Evolutionary conservation across 495 filamentous ascomycete genomes (phyloP).

Genomic region (Penicillium pancosmium): DNA sequence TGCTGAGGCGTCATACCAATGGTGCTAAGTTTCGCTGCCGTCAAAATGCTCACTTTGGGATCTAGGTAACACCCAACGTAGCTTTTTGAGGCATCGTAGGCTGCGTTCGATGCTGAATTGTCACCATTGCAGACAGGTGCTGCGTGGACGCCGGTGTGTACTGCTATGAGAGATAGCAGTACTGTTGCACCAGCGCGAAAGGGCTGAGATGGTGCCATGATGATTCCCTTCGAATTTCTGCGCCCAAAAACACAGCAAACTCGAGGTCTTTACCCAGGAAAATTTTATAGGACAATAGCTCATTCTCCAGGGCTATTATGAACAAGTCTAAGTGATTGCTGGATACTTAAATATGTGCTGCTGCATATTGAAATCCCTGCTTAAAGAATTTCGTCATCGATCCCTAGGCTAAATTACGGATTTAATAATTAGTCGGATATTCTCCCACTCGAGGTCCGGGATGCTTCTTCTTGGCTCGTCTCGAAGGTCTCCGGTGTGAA

Average conservation of each 20-base stretch:
- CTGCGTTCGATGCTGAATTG: slow-evolving; percentile 8
- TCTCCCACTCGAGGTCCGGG: background rate
- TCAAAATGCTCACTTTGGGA: slow-evolving; percentile 14
- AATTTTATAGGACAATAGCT: slow-evolving; percentile 6
- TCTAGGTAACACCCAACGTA: slow-evolving; percentile 15
- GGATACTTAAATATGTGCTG: slow-evolving; percentile 9
- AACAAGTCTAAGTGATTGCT: slow-evolving; percentile 9
- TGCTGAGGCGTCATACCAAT: slow-evolving; percentile 15
- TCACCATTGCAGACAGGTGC: slow-evolving; percentile 4
- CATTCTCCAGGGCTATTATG: slow-evolving; percentile 4
- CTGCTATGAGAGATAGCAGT: slow-evolving; percentile 11
- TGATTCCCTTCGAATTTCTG: slow-evolving; percentile 9
- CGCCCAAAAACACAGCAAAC: slow-evolving; percentile 3
- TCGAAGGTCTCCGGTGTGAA: slow-evolving; percentile 7
- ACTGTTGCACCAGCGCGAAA: slow-evolving; percentile 10
- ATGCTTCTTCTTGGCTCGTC: background rate
- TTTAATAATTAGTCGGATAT: slow-evolving; percentile 4
- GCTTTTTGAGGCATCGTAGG: slow-evolving; percentile 9
- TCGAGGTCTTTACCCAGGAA: slow-evolving; percentile 8
- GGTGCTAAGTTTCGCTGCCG: slow-evolving; percentile 14
- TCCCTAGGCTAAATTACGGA: slow-evolving; percentile 11
- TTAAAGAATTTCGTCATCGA: slow-evolving; percentile 5
- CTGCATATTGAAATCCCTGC: slow-evolving; percentile 6
- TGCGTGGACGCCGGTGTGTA: slow-evolving; percentile 10
- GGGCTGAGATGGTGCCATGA: slow-evolving; percentile 10